Evolutionary conservation across 768 basidiomycete genomes (phyloP), one percentile per base, ranked within the genome.

Genomic region (Leccinum rimulosum): DNA sequence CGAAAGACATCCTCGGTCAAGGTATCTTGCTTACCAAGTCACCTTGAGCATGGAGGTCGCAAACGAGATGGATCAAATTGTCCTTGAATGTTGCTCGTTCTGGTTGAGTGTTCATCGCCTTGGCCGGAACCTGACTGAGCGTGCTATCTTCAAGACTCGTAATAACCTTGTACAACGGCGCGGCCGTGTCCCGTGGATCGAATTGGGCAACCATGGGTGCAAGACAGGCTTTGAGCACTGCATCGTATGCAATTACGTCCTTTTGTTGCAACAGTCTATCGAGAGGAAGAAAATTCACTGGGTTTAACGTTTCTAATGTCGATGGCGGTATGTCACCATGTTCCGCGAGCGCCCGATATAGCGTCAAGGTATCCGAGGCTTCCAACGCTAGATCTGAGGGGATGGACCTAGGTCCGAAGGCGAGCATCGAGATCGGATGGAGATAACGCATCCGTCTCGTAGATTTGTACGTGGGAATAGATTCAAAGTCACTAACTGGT

Each of bases 361-460:
- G 72, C 1, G 74, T 65, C 25, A 87, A 71, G 6, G 81, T 79
- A 64, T 90, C 88, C 1, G 73, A 60, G 0, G 86, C 77, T 63
- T 90, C 88, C 38, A 90, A 70, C 0, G 86, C 74, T 31, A 90
- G 76, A 68, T 90, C 88, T 0, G 80, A 70, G 4, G 88, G 88
- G 17, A 90, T 71, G 3, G 73, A 64, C 4, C 73, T 72, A 3
- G 75, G 72, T 6, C 83, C 83, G 49, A 84, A 82, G 2, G 81
- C 77, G n/a, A 90, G 74, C 57, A 84, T 72, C 0, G 82, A 75
- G 50, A 88, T 77, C 0, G 88, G 88, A 64, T 90, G 88, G 3
- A 90, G 70, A 63, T 83, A 86, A n/a, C 78, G 68, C 60, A 79
- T 70, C 31, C 80, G 75, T 14, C 68, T 67, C 0, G 79, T 80